Conservation (phyloP, 75 land plant species). For the Chamaecyparis obtusa region DNA sequence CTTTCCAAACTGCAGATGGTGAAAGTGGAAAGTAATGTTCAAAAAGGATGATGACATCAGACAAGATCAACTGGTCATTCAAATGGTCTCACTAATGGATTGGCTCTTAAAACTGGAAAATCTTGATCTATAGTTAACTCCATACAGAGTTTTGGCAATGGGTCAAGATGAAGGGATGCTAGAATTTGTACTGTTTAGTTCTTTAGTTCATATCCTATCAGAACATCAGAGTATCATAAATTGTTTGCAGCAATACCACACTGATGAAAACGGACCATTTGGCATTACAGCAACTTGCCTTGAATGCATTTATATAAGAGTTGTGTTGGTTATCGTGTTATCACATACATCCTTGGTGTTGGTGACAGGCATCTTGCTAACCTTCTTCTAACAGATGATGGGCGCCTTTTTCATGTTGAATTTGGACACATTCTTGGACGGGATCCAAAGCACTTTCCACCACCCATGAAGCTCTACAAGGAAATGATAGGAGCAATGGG, state of each 20-base stretch:
- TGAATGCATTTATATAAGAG: conserved; percentile 95
- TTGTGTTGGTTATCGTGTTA: conserved; percentile 99
- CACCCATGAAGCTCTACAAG: conserved; percentile 98
- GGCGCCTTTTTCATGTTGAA: conserved; percentile 95
- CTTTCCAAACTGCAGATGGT: conserved; percentile 72
- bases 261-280: conserved; percentile 95
- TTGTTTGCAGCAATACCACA: conserved; percentile 87
- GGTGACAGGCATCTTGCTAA: conserved; percentile 90
- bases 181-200: conserved; percentile 91
- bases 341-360: conserved; percentile 93
- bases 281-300: conserved; percentile 93
- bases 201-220: conserved; percentile 87
- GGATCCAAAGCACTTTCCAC: conserved; percentile 98
- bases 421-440: conserved; percentile 93
- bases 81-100: conserved; percentile 97
- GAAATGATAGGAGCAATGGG: conserved; percentile 99
- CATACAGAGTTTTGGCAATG: conserved; percentile 93
- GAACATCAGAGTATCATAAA: conserved; percentile 84
- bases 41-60: conserved; percentile 92
- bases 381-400: conserved; percentile 89
- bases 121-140: conserved; percentile 93
- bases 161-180: conserved; percentile 98
- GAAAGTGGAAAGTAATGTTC: conserved; percentile 81
- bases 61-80: conserved; percentile 65
- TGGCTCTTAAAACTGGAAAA: conserved; percentile 93